These are phyloP conservation scores for Taphrina flavorubra DNA, from an alignment of 1,139 yeast species.

Conservation along the genomic window DNA sequence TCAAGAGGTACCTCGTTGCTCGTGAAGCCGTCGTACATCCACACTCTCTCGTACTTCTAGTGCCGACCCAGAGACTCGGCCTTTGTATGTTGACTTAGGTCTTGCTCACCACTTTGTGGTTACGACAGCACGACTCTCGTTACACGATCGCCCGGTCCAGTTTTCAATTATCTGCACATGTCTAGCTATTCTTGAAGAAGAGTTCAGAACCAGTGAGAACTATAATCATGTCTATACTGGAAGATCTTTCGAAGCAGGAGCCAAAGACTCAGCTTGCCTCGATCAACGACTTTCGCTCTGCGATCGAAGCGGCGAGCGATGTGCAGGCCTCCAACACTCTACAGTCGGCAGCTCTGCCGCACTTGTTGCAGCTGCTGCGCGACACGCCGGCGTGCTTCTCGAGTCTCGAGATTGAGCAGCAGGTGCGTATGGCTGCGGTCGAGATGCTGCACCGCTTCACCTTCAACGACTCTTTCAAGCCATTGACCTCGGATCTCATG, in stretches of 20 bases:
- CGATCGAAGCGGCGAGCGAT: constrained; percentile 4
- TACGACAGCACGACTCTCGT: too few relatives aligned
- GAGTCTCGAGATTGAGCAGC: constrained; percentile 6
- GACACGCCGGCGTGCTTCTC: constrained; percentile 7
- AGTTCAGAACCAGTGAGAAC: too few relatives aligned
- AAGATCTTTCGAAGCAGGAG: constrained; percentile 7
- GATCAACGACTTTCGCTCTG: constrained; percentile 6
- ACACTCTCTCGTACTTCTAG: too few relatives aligned
- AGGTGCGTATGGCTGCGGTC: constrained; percentile 19
- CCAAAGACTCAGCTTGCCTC: constrained; percentile 9
- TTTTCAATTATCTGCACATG: too few relatives aligned
- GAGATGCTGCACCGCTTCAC: constrained; percentile 34
- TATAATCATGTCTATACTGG: constrained; percentile 6
- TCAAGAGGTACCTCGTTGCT: too few relatives aligned
- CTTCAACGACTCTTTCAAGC: constrained; percentile 32
- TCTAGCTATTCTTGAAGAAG: too few relatives aligned
- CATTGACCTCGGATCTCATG: constrained; percentile 25
- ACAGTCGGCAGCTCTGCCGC: constrained; percentile 14
- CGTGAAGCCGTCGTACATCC: too few relatives aligned
- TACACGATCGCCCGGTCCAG: too few relatives aligned
- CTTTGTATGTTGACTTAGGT: too few relatives aligned
- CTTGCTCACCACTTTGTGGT: too few relatives aligned
- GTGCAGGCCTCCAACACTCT: not conserved
- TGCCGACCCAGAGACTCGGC: too few relatives aligned
- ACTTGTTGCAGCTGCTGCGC: constrained; percentile 3